Base-by-base conservation (phyloP, 2,329 filamentous ascomycete genomes). In the Phoma sp. region DNA sequence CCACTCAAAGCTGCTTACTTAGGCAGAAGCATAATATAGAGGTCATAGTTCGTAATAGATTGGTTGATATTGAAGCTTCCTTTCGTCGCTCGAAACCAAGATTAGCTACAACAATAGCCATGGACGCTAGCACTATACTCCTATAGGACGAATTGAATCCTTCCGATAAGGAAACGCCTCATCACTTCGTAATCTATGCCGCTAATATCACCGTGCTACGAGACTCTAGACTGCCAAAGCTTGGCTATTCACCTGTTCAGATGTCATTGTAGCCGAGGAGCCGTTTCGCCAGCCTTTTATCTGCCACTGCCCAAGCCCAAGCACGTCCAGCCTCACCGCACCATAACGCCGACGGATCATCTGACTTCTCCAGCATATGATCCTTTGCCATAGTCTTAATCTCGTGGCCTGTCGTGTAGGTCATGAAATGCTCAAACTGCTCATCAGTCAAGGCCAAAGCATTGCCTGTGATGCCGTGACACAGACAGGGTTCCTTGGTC, bases 381-480 rank as follows among this genome's bases (percentile, higher is more conserved):
- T 82, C 79, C 60, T 79, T 80, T 34, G 78, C 77, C 76, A 83
- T 81, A 5, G 77, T 79, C 61, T 81, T 80, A 57, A 87, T 80
- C 52, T 83, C 81, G 48, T 84, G 79, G 4, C 80, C 78, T 0
- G 83, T 85, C 3, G 82, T 84, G 57, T 85, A 80, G 9, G 80
- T 81, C 48, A 87, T 73, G 66, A 87, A 86, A 63, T 87, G 83
- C 55, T 86, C 80, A 58, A 80, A 79, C 33, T 79, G 70, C 47
- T 77, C 68, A n/a, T 75, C 74, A 26, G 78, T 74, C 25, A 84
- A 76, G 51, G 80, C 84, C 63, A 90, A 73, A 14, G 85, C 84
- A 65, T 89, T 89, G 7, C 87, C 85, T 12, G 84, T 79, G 23
- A 88, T 84, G 0, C 87, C 84, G 64, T 90, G 86, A 64, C 87